These are phyloP conservation scores for Coniochaeta ligniaria DNA, from an alignment of 2,329 filamentous ascomycete genomes.

Conservation along the genomic window DNA sequence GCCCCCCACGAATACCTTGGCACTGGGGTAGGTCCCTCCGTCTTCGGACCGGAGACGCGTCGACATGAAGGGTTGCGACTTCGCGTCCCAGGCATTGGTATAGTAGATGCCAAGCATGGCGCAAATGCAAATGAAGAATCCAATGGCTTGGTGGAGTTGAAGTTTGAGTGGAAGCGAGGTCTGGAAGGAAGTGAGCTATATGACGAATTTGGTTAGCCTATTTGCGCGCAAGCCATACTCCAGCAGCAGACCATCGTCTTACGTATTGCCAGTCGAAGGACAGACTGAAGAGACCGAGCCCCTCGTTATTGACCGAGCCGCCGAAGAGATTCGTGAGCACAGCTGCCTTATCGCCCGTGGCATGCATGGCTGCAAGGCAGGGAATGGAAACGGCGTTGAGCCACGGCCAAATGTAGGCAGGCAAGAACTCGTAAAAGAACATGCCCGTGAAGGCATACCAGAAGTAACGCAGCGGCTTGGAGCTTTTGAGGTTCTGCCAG, in stretches of 20 bases:
- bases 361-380: constrained; percentile 44
- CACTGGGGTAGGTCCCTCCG: constrained; percentile 31
- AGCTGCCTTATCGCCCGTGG: constrained; percentile 34
- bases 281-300: constrained; percentile 38
- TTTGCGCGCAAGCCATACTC: background rate
- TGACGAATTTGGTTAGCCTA: background rate
- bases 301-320: constrained; percentile 43
- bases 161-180: constrained; percentile 45
- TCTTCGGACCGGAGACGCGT: constrained; percentile 32
- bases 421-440: constrained; percentile 44
- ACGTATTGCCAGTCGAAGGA: constrained; percentile 50
- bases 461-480: constrained; percentile 43
- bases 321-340: constrained; percentile 42
- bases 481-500: constrained; percentile 41
- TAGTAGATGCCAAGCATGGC: constrained; percentile 47
- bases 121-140: constrained; percentile 39
- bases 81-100: constrained; percentile 36
- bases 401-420: constrained; percentile 48
- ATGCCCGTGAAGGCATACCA: constrained; percentile 43
- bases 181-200: constrained; percentile 43
- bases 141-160: constrained; percentile 37
- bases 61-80: constrained; percentile 46
- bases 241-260: constrained; percentile 19
- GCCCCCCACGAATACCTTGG: constrained; percentile 30
- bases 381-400: constrained; percentile 47